These are phyloP conservation scores for Cystobasidium pallidum DNA, from an alignment of 1,284 basidiomycete genomes.

Conservation along the genomic window DNA sequence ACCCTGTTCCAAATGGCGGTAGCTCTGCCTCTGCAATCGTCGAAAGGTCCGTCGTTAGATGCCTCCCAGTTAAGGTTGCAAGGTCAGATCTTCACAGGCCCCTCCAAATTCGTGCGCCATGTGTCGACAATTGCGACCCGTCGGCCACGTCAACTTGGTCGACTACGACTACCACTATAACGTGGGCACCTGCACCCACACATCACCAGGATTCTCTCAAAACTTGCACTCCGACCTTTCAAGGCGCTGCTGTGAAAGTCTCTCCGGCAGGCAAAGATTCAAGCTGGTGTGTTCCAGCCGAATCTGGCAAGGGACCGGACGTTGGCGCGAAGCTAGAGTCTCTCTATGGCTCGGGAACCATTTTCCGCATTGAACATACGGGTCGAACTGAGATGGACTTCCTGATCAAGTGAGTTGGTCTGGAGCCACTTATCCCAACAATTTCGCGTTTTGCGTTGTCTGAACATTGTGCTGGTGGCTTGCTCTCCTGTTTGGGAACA, in stretches of 20 bases:
- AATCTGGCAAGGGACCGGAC: neutral
- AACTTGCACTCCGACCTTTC: conserved; percentile 17
- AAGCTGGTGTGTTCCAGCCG: conserved; percentile 3
- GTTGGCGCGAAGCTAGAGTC: neutral
- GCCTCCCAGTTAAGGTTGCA: too few relatives aligned
- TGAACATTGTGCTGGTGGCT: neutral
- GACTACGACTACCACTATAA: neutral
- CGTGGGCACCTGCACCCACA: neutral
- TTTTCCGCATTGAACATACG: conserved; percentile 7
- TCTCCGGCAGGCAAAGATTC: neutral
- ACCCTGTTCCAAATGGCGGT: neutral
- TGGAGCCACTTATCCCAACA: too few relatives aligned
- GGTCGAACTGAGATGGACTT: neutral
- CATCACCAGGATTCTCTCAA: neutral
- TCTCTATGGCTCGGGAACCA: neutral
- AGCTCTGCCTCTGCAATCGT: neutral
- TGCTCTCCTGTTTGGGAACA: neutral
- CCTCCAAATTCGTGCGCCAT: neutral
- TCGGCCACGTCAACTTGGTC: neutral
- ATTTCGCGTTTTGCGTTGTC: too few relatives aligned
- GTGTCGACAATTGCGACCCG: conserved; percentile 1
- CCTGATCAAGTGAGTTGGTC: conserved; percentile 15
- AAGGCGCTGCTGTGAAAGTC: conserved; percentile 1
- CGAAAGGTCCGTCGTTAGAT: too few relatives aligned
- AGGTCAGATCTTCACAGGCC: neutral